Evolutionary conservation across 176 grass and related monocot species (phyloP), one percentile per base, ranked within the genome.

Genomic region (Bonia amplexicaulis): DNA sequence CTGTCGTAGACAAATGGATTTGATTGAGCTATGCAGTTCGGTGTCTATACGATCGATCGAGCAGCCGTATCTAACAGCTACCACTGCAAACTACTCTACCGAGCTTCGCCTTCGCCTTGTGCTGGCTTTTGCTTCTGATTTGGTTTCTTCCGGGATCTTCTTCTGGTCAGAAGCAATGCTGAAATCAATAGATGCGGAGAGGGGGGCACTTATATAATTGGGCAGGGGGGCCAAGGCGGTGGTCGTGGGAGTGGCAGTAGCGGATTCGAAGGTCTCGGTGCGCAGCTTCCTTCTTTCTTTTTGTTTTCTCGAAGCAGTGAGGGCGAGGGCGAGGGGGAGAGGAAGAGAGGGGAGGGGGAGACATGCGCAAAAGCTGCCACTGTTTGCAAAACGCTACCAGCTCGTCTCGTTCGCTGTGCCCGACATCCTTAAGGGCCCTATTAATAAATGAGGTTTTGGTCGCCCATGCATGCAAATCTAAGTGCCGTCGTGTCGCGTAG

Each of bases 331-430:
- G 49, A 66, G 57, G 4, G 10, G n/a, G 23, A 79, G 41, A 16
- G 23, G 63, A 6, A 13, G 58, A 61, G 69, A 9, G 61, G 33
- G 64, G 69, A 9, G 61, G 33, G 64, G 91, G 89, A 77, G 97
- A 99, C 97, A 99, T 85, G 97, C 91, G 92, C 86, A 90, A 99
- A 99, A 99, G 92, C 86, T 88, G 93, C 93, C 86, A 99, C 90
- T 94, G 90, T 90, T 92, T 71, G 35, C 86, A 87, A 85, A 86
- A 87, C 73, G 47, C 51, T 69, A 7, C 27, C 66, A 77, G 48
- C 72, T 11, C 4, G 20, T 64, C 76, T 92, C 76, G 93, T 53
- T 74, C 48, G 15, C 13, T 37, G 92, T 86, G 96, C 78, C 87
- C 80, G 93, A 96, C 93, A 96, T 99, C 88, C 93, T 89, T 91